Percentiles rank a stretch among this genome's conserved stretches.
Conservation (phyloP, 2,329 filamentous ascomycete genomes). For the Aureobasidium vineae region DNA sequence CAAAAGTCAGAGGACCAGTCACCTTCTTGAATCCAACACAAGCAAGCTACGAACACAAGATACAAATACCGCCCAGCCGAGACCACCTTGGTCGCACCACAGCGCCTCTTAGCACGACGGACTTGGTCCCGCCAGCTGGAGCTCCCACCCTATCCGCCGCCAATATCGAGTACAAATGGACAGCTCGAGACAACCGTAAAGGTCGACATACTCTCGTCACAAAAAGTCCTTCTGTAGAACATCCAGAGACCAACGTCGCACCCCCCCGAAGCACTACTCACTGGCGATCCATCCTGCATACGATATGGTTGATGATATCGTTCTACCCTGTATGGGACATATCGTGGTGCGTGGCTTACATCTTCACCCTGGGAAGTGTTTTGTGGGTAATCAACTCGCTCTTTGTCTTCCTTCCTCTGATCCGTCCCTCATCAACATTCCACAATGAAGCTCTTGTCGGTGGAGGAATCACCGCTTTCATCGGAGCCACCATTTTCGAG, state of each 20-base stretch:
- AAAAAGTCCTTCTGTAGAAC: conserved; percentile 30
- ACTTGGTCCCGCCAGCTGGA: neutral
- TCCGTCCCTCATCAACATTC: conserved; percentile 55
- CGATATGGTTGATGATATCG: conserved; percentile 51
- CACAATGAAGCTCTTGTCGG: conserved; percentile 52
- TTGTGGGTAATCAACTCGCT: conserved; percentile 57
- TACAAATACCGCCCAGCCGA: neutral
- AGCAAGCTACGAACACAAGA: conserved; percentile 37
- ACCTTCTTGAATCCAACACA: conserved; percentile 53
- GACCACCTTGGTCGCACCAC: neutral
- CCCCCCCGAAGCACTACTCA: conserved; percentile 40
- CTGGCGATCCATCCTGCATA: conserved; percentile 36
- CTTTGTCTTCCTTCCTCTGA: conserved; percentile 62
- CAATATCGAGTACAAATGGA: conserved; percentile 41
- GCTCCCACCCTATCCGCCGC: conserved; percentile 7
- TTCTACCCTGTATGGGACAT: conserved; percentile 57
- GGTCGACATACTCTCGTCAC: conserved; percentile 43
- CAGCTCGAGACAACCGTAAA: conserved; percentile 47
- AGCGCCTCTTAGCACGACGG: neutral
- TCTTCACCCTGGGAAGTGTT: conserved; percentile 53
- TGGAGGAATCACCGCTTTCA: conserved; percentile 62
- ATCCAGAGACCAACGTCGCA: conserved; percentile 32
- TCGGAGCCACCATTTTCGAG: conserved; percentile 68
- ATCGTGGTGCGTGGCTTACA: conserved; percentile 54
- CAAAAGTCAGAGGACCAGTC: conserved; percentile 44